Conservation (phyloP, 257 asterid species). For the Asclepias syriaca region DNA sequence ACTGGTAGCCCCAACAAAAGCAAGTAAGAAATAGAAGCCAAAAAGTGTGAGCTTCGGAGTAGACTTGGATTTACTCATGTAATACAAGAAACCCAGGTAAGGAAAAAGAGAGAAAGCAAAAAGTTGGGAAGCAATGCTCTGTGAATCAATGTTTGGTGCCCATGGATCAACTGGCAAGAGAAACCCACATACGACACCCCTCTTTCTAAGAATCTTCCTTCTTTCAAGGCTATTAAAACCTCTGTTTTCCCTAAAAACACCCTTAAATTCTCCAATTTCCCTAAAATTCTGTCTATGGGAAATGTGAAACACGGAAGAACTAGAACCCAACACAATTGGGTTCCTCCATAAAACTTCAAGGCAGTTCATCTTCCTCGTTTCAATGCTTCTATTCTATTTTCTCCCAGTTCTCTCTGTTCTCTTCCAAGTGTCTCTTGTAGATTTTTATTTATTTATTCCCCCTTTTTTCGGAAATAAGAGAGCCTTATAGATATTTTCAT, state of each 20-base stretch:
- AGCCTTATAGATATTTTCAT: background rate
- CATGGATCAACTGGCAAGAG: slow-evolving; percentile 86
- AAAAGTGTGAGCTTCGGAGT: slow-evolving; percentile 91
- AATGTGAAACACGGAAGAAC: slow-evolving; percentile 15
- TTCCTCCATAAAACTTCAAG: slow-evolving; percentile 32
- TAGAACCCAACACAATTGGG: slow-evolving; percentile 24
- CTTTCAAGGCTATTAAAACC: slow-evolving; percentile 11
- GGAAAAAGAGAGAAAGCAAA: slow-evolving; percentile 86
- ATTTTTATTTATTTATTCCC: background rate
- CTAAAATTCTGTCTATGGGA: slow-evolving; percentile 16
- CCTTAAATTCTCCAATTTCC: background rate
- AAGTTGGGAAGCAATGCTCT: slow-evolving; percentile 81
- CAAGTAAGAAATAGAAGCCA: slow-evolving; percentile 92
- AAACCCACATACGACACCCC: slow-evolving; percentile 36
- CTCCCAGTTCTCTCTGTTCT: background rate
- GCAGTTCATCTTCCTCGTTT: slow-evolving; percentile 15
- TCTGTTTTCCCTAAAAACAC: slow-evolving; percentile 2
- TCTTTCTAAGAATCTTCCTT: slow-evolving; percentile 14
- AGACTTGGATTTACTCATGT: slow-evolving; percentile 76
- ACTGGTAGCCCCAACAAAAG: slow-evolving; percentile 90
- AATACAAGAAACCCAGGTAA: slow-evolving; percentile 78
- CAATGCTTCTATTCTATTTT: background rate
- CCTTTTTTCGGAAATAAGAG: too few species aligned
- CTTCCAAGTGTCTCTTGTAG: background rate
- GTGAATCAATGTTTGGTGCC: slow-evolving; percentile 80